Evolutionary conservation across 2,329 filamentous ascomycete genomes (phyloP).

Genomic region (Cladosporium velox): DNA sequence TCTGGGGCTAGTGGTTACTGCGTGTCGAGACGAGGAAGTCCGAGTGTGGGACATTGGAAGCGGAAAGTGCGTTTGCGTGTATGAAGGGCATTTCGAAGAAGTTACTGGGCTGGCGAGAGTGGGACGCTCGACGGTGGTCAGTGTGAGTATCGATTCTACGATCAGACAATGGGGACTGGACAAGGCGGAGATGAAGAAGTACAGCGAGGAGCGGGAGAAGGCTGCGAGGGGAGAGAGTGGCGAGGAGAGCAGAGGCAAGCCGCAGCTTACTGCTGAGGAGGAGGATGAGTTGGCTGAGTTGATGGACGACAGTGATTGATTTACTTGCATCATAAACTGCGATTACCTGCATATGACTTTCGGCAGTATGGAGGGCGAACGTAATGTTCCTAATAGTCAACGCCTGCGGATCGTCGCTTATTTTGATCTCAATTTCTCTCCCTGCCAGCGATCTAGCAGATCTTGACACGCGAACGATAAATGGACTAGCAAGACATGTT

Average conservation of each 20-base stretch:
- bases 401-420: not conserved
- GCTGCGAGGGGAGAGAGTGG: constrained; percentile 52
- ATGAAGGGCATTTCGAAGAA: constrained; percentile 85
- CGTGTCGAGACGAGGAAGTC: constrained; percentile 86
- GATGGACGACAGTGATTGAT: constrained; percentile 71
- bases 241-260: constrained; percentile 31
- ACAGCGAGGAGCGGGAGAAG: constrained; percentile 53
- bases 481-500: not conserved
- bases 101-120: constrained; percentile 74
- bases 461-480: not conserved
- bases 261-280: constrained; percentile 76
- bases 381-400: not conserved
- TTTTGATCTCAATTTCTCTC: not conserved
- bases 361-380: not conserved
- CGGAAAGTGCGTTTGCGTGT: constrained; percentile 37
- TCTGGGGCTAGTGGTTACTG: constrained; percentile 79
- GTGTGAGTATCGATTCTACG: constrained; percentile 87
- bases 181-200: constrained; percentile 60
- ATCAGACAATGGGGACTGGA: constrained; percentile 79
- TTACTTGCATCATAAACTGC: not conserved
- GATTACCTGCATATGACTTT: not conserved
- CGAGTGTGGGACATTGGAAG: constrained; percentile 73
- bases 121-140: constrained; percentile 60
- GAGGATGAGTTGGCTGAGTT: constrained; percentile 89
- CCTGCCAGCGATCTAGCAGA: not conserved